A percentile compares a stretch with the other conserved stretches of the same genome.
Conservation (phyloP, 768 basidiomycete genomes). For the Coprinopsis sp. region DNA sequence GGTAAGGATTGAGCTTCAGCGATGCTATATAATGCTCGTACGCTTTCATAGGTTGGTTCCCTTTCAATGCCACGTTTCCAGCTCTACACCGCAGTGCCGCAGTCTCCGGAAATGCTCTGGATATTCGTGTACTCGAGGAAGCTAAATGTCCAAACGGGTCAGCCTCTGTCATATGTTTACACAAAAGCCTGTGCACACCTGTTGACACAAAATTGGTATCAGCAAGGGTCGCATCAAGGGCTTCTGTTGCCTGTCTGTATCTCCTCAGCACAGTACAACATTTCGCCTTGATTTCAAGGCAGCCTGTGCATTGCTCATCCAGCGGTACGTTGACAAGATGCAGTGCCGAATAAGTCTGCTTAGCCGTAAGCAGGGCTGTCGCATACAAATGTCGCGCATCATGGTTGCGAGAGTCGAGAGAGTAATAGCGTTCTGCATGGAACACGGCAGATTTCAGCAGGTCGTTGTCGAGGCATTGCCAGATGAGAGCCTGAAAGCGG, state of each 20-base stretch:
- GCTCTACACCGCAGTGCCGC: conserved; percentile 73
- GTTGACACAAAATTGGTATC: conserved; percentile 49
- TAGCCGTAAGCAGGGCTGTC: conserved; percentile 62
- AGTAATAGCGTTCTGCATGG: conserved; percentile 82
- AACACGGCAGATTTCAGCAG: conserved; percentile 79
- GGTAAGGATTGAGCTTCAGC: conserved; percentile 65
- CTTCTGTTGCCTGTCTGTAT: conserved; percentile 72
- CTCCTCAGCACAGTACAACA: conserved; percentile 71
- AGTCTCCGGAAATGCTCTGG: conserved; percentile 63
- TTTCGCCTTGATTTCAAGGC: conserved; percentile 73
- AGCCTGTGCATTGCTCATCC: conserved; percentile 64
- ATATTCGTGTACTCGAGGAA: conserved; percentile 48
- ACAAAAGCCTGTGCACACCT: conserved; percentile 39
- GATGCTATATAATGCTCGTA: conserved; percentile 65
- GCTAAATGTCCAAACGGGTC: conserved; percentile 35
- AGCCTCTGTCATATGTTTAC: conserved; percentile 13
- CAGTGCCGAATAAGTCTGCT: conserved; percentile 72
- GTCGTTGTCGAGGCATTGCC: conserved; percentile 81
- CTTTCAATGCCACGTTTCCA: conserved; percentile 72
- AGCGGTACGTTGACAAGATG: conserved; percentile 60
- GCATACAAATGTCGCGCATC: conserved; percentile 85
- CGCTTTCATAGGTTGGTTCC: conserved; percentile 75
- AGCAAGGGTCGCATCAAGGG: conserved; percentile 57
- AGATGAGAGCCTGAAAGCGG: conserved; percentile 69
- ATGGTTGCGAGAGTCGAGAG: conserved; percentile 66